Base-by-base conservation (phyloP, 2,329 filamentous ascomycete genomes). In the Ophiostoma pallidulum region DNA sequence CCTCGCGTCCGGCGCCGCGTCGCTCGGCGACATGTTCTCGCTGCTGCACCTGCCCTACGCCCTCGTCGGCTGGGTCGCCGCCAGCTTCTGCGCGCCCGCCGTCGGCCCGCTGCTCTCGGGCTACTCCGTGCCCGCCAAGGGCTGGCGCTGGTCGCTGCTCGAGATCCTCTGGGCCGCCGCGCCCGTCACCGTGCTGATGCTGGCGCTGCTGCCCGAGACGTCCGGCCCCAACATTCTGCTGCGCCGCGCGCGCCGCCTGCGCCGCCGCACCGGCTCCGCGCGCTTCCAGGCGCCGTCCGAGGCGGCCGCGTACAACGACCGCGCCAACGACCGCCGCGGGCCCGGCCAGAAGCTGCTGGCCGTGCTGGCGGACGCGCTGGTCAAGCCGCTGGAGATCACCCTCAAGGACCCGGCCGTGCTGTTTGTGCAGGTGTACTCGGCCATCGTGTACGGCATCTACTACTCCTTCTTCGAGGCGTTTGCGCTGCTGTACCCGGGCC, bases 51-150 rank as follows among this genome's bases (percentile, higher is more conserved):
- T 70, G 8, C 73, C 94, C 33, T 96, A 86, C 80, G 78, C 74
- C 53, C 80, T 95, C 41, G 88, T 86, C 0, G 88, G 88, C 0
- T 77, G 94, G 63, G 94, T 94, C 58, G 28, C 46, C 0, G 52
- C 49, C 12, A 41, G 37, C 31, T 54, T 47, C 37, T 49, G 36
- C 19, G 89, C 84, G 16, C 84, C 73, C 2, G 63, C 64, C 3
- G 62, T 63, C 57, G 81, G 83, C 0, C 83, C 84, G 0, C 67
- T 64, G 22, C 54, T 57, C 26, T 61, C 62, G 8, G 63, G 64
- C 33, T 66, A 60, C 49, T 47, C 64, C 12, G 53, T 58, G 4
- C 51, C 58, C 28, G 57, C 52, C n/a, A 54, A 56, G 26, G 62
- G 61, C 16, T 66, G 63, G 63, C 58, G 61, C 43, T 65, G 63